Conservation (phyloP, 164 flowering plant species). For the Macadamia integrifolia region DNA sequence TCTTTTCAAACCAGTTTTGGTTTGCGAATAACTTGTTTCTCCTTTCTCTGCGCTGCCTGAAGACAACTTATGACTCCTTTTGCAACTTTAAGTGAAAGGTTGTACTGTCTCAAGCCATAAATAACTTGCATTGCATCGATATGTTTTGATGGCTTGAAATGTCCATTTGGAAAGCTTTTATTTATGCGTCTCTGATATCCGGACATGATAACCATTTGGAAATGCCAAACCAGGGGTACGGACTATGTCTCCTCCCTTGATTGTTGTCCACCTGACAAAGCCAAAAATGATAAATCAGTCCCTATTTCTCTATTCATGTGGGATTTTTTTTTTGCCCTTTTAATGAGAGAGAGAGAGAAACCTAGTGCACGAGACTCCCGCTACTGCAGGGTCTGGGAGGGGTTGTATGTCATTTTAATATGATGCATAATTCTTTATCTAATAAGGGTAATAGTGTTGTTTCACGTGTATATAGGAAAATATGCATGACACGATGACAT, state of each 20-base stretch:
- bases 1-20: slow-evolving; percentile 2
- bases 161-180: slow-evolving; percentile 4
- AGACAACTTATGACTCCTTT: slow-evolving; percentile 4
- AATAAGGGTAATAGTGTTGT: too few relatives aligned
- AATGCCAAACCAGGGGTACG: slow-evolving; percentile 89
- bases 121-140: background rate
- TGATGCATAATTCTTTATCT: too few relatives aligned
- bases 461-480: too few relatives aligned
- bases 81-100: slow-evolving; percentile 5
- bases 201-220: slow-evolving; percentile 72
- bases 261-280: slow-evolving; percentile 56
- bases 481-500: too few relatives aligned
- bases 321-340: too few relatives aligned
- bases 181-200: slow-evolving; percentile 36
- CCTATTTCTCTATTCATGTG: background rate
- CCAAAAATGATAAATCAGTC: slow-evolving; percentile 7
- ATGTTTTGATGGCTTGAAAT: slow-evolving; percentile 1
- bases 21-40: slow-evolving; percentile 5
- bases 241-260: slow-evolving; percentile 72
- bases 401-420: too few relatives aligned
- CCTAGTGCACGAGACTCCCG: too few relatives aligned
- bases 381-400: too few relatives aligned
- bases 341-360: too few relatives aligned
- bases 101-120: background rate
- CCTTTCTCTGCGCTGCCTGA: slow-evolving; percentile 6